Percentiles rank a stretch among this genome's conserved stretches.
phyloP scores from a whole-genome alignment of 176 grass and related monocot species.

The Oryza meyeriana region DNA sequence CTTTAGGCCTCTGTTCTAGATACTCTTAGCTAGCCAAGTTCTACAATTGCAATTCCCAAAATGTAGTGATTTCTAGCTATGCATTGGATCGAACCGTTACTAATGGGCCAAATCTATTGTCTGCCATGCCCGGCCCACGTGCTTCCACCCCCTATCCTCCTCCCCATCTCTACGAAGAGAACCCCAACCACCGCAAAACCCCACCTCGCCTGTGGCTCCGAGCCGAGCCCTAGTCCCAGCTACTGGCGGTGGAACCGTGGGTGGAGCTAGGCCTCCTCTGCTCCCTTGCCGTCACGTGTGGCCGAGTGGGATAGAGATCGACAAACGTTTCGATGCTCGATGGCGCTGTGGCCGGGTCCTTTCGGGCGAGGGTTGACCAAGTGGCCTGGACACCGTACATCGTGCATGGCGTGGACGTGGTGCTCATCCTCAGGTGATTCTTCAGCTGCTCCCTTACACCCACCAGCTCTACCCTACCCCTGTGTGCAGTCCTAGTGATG shows the following conservation, averaged over 20 bases:
- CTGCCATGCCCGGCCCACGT: no score
- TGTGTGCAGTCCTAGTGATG: not conserved
- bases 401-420: slow-evolving; percentile 31
- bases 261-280: slow-evolving; percentile 25
- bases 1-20: no score
- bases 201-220: not conserved
- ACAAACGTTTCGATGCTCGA: slow-evolving; percentile 30
- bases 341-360: not conserved
- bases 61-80: no score
- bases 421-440: slow-evolving; percentile 29
- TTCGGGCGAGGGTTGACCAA: slow-evolving; percentile 33
- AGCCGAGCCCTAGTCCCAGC: not conserved
- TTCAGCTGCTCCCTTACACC: not conserved
- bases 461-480: no score
- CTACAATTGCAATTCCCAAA: no score
- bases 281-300: slow-evolving; percentile 30
- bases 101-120: no score
- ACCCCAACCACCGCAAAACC: slow-evolving; percentile 5
- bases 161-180: not conserved
- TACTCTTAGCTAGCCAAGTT: no score
- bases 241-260: slow-evolving; percentile 26
- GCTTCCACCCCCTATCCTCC: no score
- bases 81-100: no score
- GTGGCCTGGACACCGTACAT: slow-evolving; percentile 26
- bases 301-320: slow-evolving; percentile 31